A percentile compares a stretch with the other conserved stretches of the same genome.
Evolutionary conservation across 768 basidiomycete species (phyloP).

Genomic region (Trametopsis cervina): DNA sequence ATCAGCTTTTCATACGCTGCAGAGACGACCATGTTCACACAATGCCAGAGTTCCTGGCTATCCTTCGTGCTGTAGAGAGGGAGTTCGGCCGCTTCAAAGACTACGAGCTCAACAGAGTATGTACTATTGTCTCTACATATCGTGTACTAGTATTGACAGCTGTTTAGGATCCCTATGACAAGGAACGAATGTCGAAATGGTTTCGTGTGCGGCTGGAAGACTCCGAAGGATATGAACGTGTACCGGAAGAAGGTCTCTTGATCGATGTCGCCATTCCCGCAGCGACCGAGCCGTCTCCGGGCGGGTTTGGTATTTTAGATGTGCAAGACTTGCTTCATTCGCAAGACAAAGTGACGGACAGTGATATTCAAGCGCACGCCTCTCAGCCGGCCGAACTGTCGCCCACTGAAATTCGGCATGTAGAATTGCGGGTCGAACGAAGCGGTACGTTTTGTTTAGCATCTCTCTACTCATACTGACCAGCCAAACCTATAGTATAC

Average conservation of each 20-base stretch:
- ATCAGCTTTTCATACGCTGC: not conserved
- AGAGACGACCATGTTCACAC: constrained; percentile 1
- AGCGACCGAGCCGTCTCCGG: not conserved
- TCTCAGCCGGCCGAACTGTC: not conserved
- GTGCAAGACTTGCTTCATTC: constrained; percentile 1
- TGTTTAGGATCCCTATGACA: constrained; percentile 4
- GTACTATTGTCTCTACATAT: not conserved
- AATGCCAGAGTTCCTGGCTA: constrained; percentile 8
- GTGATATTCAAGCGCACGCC: not conserved
- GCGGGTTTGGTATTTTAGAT: constrained; percentile 1
- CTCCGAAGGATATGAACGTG: not conserved
- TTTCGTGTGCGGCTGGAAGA: constrained; percentile 4
- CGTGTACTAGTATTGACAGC: not conserved
- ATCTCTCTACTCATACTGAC: too few species aligned
- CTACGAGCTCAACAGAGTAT: constrained; percentile 2
- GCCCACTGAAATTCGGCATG: not conserved
- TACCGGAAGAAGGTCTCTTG: not conserved
- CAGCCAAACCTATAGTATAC: too few species aligned
- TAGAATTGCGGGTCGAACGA: constrained; percentile 4
- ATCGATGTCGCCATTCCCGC: constrained; percentile 7
- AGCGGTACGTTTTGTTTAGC: not conserved
- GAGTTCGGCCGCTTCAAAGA: constrained; percentile 7
- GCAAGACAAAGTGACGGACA: not conserved
- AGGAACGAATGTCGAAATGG: constrained; percentile 1
- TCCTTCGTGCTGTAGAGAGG: constrained; percentile 8